A percentile compares a stretch with the other conserved stretches of the same genome.
These are phyloP conservation scores for Hansenula sp. DNA, from an alignment of 1,139 yeast genomes.

Conservation along the genomic window DNA sequence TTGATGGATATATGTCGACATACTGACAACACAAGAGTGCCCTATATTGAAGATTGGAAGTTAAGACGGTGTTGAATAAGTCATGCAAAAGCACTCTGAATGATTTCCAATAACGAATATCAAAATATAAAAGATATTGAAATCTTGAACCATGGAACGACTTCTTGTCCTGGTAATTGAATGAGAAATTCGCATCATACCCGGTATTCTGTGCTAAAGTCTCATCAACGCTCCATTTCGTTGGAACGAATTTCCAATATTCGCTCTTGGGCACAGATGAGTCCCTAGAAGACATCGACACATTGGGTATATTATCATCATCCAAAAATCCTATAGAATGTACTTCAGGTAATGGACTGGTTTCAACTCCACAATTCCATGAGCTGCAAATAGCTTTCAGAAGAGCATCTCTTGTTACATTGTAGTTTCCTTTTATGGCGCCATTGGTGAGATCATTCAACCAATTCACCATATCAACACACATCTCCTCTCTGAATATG, in stretches of 20 bases:
- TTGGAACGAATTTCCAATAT: conserved; percentile 31
- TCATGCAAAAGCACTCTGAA: conserved; percentile 61
- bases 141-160: conserved; percentile 63
- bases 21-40: conserved; percentile 68
- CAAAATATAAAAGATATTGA: conserved; percentile 69
- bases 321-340: conserved; percentile 9
- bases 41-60: conserved; percentile 60
- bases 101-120: conserved; percentile 69
- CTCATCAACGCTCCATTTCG: conserved; percentile 37
- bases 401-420: conserved; percentile 44
- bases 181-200: conserved; percentile 31
- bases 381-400: conserved; percentile 47
- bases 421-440: conserved; percentile 47
- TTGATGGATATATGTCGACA: conserved; percentile 73
- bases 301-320: conserved; percentile 17
- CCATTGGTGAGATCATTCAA: conserved; percentile 54
- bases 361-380: conserved; percentile 49
- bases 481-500: conserved; percentile 76
- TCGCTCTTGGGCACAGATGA: conserved; percentile 8
- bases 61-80: conserved; percentile 63
- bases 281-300: conserved; percentile 16
- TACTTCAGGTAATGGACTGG: neutral
- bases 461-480: conserved; percentile 67
- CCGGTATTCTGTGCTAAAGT: conserved; percentile 41
- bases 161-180: conserved; percentile 26